These are phyloP conservation scores for Inga oerstediana DNA, from an alignment of 306 rosid species.

Conservation along the genomic window DNA sequence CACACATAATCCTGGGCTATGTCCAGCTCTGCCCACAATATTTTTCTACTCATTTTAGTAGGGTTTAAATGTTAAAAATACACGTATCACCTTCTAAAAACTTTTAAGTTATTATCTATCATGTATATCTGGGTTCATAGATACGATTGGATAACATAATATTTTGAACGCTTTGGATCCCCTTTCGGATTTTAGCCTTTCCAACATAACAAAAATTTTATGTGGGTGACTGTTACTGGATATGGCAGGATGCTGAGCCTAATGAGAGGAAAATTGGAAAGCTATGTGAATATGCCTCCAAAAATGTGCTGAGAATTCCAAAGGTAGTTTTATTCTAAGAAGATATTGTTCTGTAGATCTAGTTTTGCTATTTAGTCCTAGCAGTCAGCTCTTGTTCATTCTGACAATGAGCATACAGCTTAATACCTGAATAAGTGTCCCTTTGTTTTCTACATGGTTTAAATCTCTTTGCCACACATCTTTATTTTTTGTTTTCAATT, in stretches of 20 bases:
- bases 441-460: neutral
- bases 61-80: neutral
- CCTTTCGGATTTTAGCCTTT: slow-evolving; percentile 6
- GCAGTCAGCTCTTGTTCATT: neutral
- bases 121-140: neutral
- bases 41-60: neutral
- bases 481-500: neutral
- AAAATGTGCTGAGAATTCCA: slow-evolving; percentile 56
- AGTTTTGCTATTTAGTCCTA: neutral
- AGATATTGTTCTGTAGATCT: neutral
- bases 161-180: slow-evolving; percentile 23
- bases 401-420: neutral
- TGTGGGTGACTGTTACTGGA: slow-evolving; percentile 23
- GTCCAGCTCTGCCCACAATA: neutral
- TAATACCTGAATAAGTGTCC: neutral
- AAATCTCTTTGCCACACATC: neutral
- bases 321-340: slow-evolving; percentile 38
- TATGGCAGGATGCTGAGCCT: slow-evolving; percentile 48
- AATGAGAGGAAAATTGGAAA: slow-evolving; percentile 58
- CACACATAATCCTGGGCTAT: neutral
- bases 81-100: neutral
- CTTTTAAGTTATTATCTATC: neutral
- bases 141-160: slow-evolving; percentile 10
- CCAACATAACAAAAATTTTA: slow-evolving; percentile 3
- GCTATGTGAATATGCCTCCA: slow-evolving; percentile 53